phyloP scores from a whole-genome alignment of 768 basidiomycete genomes.

The Boletellus emodensis region DNA sequence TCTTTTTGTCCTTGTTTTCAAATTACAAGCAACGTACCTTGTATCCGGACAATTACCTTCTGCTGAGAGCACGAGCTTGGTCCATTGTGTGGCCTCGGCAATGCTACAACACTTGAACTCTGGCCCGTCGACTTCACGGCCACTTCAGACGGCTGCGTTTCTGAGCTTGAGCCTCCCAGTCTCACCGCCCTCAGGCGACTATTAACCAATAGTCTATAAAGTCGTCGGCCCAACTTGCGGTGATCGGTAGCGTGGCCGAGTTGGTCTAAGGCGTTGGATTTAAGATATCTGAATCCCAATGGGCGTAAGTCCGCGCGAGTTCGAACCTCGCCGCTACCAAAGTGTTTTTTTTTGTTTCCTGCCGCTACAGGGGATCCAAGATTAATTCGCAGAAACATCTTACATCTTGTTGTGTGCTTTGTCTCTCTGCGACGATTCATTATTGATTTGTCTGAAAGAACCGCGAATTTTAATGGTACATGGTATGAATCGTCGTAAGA shows the following conservation, averaged over 20 bases:
- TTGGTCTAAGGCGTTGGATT: conserved; percentile 91
- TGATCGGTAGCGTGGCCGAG: conserved; percentile 73
- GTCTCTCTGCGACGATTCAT: not conserved
- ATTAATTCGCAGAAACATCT: not conserved
- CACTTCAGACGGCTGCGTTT: not conserved
- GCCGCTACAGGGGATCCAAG: not conserved
- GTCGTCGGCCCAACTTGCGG: not conserved
- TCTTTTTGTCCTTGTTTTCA: conserved; percentile 5
- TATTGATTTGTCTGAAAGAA: not conserved
- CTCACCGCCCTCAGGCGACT: too few species aligned
- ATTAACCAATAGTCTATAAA: not conserved
- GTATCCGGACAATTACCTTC: conserved; percentile 17
- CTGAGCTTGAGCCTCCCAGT: too few species aligned
- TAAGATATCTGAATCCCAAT: conserved; percentile 79
- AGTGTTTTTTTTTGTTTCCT: conserved; percentile 1
- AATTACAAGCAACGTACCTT: conserved; percentile 18
- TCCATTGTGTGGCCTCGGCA: too few species aligned
- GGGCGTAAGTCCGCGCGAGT: conserved; percentile 83
- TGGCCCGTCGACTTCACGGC: too few species aligned
- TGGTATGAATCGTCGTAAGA: not conserved
- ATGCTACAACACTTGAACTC: too few species aligned
- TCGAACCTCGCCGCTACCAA: conserved; percentile 87
- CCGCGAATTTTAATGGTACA: not conserved
- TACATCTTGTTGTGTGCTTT: too few species aligned
- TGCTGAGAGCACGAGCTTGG: not conserved